phyloP scores from a whole-genome alignment of 148 eudicot species.

The Amaranthus cruentus region DNA sequence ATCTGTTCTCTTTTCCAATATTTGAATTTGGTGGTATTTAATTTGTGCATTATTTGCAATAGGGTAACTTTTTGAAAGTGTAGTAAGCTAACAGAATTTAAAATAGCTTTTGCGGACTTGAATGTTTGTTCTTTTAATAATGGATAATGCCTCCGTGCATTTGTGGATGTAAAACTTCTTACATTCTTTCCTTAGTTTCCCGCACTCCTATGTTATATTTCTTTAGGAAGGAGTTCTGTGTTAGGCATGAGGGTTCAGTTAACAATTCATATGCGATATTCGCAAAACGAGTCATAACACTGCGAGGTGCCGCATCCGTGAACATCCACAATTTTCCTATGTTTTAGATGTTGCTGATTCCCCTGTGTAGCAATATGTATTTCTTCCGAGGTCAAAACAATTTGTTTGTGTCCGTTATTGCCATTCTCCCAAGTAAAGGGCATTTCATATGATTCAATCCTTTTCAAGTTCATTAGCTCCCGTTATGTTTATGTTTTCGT shows the following conservation, averaged over 20 bases:
- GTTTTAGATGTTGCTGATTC: background rate
- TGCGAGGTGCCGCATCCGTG: no score
- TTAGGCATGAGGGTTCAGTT: background rate
- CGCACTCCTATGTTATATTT: no score
- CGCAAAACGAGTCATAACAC: no score
- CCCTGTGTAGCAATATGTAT: background rate
- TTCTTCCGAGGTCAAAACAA: background rate
- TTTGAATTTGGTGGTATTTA: background rate
- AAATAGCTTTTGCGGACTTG: background rate
- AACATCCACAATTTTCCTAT: no score
- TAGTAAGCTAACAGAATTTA: background rate
- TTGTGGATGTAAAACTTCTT: background rate
- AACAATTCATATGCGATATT: background rate
- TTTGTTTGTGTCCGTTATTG: background rate
- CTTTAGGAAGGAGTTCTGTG: background rate
- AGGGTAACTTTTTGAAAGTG: background rate
- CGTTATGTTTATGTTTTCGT: background rate
- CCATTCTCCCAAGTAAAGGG: slow-evolving; percentile 3
- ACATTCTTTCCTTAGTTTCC: background rate
- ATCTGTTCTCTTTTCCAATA: no score
- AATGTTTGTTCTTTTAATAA: background rate
- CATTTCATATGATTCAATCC: background rate
- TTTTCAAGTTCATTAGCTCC: background rate
- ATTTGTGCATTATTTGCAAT: background rate
- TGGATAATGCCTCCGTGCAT: background rate